Conservation (phyloP, 305 asterid species). For the Solanum hybrid region DNA sequence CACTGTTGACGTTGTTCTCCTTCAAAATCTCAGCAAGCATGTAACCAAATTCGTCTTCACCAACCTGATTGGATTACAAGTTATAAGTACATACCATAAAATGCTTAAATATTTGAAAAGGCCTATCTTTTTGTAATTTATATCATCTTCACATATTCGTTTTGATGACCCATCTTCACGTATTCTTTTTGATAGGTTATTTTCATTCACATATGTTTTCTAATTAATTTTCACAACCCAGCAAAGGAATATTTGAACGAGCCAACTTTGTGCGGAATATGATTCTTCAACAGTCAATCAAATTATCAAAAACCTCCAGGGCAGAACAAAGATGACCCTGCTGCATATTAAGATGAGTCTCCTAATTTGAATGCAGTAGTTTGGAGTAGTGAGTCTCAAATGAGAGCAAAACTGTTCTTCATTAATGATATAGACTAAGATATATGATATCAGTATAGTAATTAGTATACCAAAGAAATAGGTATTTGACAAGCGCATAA, state of each 20-base stretch:
- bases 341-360: neutral
- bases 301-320: neutral
- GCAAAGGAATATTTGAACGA: neutral
- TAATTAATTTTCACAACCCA: neutral
- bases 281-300: neutral
- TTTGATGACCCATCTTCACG: neutral
- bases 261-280: neutral
- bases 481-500: neutral
- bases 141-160: neutral
- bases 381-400: neutral
- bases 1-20: conserved; percentile 79
- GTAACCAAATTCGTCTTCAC: conserved; percentile 96
- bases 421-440: neutral
- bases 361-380: neutral
- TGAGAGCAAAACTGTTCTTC: neutral
- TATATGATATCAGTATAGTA: neutral
- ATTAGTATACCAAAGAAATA: neutral
- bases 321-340: neutral
- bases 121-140: neutral
- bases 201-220: neutral
- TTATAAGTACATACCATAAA: neutral
- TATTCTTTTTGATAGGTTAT: neutral
- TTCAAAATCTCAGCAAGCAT: conserved; percentile 90
- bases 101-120: neutral
- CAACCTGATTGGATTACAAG: conserved; percentile 46